Evolutionary conservation across 306 rosid genomes (phyloP).

Genomic region (Cyclanthera cordifolia): DNA sequence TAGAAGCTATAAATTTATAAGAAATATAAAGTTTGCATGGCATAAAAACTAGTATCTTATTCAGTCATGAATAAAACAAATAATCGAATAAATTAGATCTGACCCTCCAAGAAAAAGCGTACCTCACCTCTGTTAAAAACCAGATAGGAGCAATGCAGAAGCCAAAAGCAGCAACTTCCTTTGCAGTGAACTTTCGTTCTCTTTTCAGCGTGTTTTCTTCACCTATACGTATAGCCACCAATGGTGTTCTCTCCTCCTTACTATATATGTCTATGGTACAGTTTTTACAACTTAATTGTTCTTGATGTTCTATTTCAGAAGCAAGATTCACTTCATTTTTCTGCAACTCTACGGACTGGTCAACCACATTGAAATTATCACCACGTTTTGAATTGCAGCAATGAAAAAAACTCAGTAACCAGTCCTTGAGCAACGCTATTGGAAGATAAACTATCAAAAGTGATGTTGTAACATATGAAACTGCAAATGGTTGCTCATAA

Average conservation of each 20-base stretch:
- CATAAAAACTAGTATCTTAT: neutral
- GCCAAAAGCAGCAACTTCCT: conserved; percentile 18
- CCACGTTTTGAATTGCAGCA: neutral
- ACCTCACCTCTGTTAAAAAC: conserved; percentile 25
- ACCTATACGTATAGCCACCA: neutral
- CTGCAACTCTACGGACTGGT: neutral
- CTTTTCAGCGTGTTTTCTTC: conserved; percentile 10
- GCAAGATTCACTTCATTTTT: neutral
- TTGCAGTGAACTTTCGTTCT: conserved; percentile 13
- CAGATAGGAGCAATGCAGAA: conserved; percentile 23
- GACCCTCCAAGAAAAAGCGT: neutral
- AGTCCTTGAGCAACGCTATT: conserved; percentile 19
- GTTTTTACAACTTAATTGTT: conserved; percentile 3
- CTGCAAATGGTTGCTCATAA: conserved; percentile 23
- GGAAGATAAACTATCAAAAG: conserved; percentile 23
- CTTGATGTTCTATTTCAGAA: conserved; percentile 16
- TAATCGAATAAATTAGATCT: neutral
- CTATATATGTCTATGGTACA: conserved; percentile 3
- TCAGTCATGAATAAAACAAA: neutral
- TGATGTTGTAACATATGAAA: conserved; percentile 20
- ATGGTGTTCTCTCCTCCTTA: conserved; percentile 10
- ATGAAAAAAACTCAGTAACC: conserved; percentile 6
- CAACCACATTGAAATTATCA: neutral
- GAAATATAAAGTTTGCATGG: neutral
- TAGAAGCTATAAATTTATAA: neutral